phyloP scores from a whole-genome alignment of 352 stramenopile genomes.

The Phytopythium ostracodes region DNA sequence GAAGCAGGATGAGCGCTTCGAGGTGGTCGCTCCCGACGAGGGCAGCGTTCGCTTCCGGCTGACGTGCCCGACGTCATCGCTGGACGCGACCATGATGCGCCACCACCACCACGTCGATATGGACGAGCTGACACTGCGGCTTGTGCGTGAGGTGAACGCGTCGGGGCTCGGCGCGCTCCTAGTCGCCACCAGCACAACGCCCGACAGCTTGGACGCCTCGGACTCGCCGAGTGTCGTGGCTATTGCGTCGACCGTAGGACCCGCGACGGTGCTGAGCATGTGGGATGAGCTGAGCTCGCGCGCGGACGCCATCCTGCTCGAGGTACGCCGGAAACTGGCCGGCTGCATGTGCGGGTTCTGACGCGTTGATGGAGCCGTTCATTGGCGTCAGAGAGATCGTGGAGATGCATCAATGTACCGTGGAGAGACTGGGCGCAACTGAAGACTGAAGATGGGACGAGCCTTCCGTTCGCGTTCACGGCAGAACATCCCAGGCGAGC shows the following conservation, averaged over 20 bases:
- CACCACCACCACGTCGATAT: conserved; percentile 75
- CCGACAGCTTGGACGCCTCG: conserved; percentile 4
- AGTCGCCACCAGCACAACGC: conserved; percentile 10
- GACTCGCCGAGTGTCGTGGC: conserved; percentile 26
- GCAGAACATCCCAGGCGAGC: conserved; percentile 60
- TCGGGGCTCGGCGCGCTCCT: conserved; percentile 43
- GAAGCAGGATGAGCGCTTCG: conserved; percentile 44
- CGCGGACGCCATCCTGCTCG: conserved; percentile 37
- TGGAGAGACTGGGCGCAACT: too few relatives aligned
- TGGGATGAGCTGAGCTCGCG: conserved; percentile 44
- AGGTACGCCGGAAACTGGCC: conserved; percentile 53
- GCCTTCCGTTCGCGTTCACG: conserved; percentile 35
- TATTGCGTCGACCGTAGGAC: conserved; percentile 35
- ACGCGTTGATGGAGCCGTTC: too few relatives aligned
- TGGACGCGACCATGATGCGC: conserved; percentile 61
- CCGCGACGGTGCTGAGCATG: conserved; percentile 46
- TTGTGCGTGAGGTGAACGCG: conserved; percentile 63
- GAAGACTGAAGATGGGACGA: too few relatives aligned
- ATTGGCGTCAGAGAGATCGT: too few relatives aligned
- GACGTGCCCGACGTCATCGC: conserved; percentile 36
- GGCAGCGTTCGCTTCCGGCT: conserved; percentile 39
- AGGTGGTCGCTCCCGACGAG: conserved; percentile 15
- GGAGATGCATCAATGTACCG: too few relatives aligned
- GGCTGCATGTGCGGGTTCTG: conserved; percentile 70
- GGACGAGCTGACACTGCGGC: conserved; percentile 53